Evolutionary conservation across 208 protist species (phyloP).

Genomic region (Acanthamoeba lenticulata): DNA sequence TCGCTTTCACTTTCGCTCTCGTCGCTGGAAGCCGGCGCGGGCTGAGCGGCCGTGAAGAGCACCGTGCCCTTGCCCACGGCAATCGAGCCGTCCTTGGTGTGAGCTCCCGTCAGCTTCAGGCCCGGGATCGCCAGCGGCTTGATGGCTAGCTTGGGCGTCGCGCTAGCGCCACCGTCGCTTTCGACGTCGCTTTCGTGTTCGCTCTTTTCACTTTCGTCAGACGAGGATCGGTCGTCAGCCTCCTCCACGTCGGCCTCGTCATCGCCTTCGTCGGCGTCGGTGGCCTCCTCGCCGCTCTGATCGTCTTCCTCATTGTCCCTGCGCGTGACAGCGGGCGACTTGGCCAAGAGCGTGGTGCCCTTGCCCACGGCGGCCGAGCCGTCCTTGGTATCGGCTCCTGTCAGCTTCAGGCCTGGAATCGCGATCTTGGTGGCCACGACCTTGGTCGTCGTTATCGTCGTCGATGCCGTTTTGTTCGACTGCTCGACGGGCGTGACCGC

Average conservation of each 20-base stretch:
- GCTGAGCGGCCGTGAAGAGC: not conserved
- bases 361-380: slow-evolving; percentile 18
- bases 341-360: slow-evolving; percentile 57
- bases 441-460: not conserved
- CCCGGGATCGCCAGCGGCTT: slow-evolving; percentile 40
- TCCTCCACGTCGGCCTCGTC: not conserved
- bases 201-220: too few species aligned
- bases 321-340: not conserved
- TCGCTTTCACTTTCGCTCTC: not conserved
- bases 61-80: slow-evolving; percentile 44
- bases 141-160: too few species aligned
- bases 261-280: not conserved
- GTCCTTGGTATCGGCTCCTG: slow-evolving; percentile 23
- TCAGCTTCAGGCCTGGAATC: slow-evolving; percentile 56
- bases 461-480: not conserved
- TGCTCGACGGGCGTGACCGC: not conserved
- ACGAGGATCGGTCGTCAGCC: not conserved
- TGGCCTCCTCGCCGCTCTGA: not conserved
- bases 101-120: slow-evolving; percentile 35
- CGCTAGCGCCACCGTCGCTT: not conserved
- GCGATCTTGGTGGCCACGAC: too few species aligned
- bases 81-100: slow-evolving; percentile 48
- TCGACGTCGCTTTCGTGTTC: not conserved
- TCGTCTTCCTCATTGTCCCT: not conserved
- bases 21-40: too few species aligned